Base-by-base conservation (phyloP, 371 early-diverging fungal genomes). In the Rhizopus delemar region DNA sequence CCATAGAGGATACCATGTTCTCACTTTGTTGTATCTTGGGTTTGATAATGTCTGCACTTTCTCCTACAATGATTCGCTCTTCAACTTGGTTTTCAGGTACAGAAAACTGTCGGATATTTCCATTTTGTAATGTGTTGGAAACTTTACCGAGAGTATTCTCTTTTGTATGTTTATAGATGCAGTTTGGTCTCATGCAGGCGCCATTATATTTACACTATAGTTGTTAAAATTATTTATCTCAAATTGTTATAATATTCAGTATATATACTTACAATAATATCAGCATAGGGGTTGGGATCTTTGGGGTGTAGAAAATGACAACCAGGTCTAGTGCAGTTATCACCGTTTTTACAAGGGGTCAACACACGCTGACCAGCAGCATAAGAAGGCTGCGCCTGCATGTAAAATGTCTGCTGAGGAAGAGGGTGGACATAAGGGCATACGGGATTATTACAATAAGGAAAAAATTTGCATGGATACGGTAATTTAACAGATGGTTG, bases 271-370 rank as follows among this genome's bases (percentile, higher is more conserved):
- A 85, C 73, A 16, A 81, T 68, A 54, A 79, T 64, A 11, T 62
- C 73, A 16, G 80, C 38, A 22, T 41, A 46, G 3, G 66, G 53
- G 43, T 60, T 62, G 31, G 71, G 68, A 54, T 87, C 86, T 31
- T 81, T 81, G 22, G 87, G 86, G 51, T 87, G 87, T 12, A 78
- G 60, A 45, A 85, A 87, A 52, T 84, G 78, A 53, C 87, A 87
- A 11, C 72, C 81, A 22, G 83, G 75, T 53, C 87, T 74, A 6
- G 73, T 82, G 66, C 87, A 87, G 11, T 70, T 56, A 48, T 79
- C 81, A 4, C 85, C 86, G 49, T 83, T 80, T 29, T 81, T 79
- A 46, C 87, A 87, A 12, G 80, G 82, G 13, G 80, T 67, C n/a
- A 81, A 78, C 5, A 75, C 69, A 31, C 75, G 74, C 31, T 70